These are phyloP conservation scores for Ceratocystiopsis brevicomis DNA, from an alignment of 2,329 filamentous ascomycete genomes.

Conservation along the genomic window DNA sequence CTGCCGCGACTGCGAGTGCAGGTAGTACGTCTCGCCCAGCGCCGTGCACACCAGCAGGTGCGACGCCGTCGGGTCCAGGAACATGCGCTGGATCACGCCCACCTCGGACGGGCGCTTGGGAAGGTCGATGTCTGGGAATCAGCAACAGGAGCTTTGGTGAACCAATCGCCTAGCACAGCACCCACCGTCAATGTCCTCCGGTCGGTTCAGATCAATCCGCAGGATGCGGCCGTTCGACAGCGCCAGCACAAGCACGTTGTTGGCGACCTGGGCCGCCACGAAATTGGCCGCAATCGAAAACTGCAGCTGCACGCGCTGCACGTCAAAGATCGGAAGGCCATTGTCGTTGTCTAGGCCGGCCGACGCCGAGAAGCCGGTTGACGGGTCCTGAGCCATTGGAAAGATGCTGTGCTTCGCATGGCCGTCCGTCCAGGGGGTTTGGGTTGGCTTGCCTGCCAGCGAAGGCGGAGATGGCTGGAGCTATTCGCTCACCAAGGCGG, in stretches of 20 bases:
- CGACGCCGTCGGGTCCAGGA: slow-evolving; percentile 90
- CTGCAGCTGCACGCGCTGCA: slow-evolving; percentile 79
- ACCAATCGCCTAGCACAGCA: neutral
- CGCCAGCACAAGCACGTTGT: slow-evolving; percentile 87
- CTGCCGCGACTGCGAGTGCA: slow-evolving; percentile 83
- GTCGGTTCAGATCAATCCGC: slow-evolving; percentile 81
- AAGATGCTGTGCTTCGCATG: neutral
- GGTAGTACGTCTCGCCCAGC: slow-evolving; percentile 89
- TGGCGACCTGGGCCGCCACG: slow-evolving; percentile 87
- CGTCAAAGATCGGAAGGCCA: slow-evolving; percentile 77
- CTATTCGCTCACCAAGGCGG: too few relatives aligned
- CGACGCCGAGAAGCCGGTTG: slow-evolving; percentile 50
- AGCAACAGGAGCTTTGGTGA: too few relatives aligned
- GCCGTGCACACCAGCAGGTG: slow-evolving; percentile 85
- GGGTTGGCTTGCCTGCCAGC: too few relatives aligned
- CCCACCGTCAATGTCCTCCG: slow-evolving; percentile 80
- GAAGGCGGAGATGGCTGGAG: too few relatives aligned
- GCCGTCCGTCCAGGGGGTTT: too few relatives aligned
- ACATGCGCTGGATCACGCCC: slow-evolving; percentile 85
- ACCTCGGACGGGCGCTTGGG: slow-evolving; percentile 84
- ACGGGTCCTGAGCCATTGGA: slow-evolving; percentile 45
- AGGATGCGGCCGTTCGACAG: slow-evolving; percentile 83
- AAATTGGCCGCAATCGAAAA: slow-evolving; percentile 93
- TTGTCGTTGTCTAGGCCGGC: slow-evolving; percentile 30
- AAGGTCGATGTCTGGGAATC: slow-evolving; percentile 69